Evolutionary conservation across 2,329 filamentous ascomycete species (phyloP), one percentile per base, ranked within the genome.

Genomic region (Fusarium paranaense): DNA sequence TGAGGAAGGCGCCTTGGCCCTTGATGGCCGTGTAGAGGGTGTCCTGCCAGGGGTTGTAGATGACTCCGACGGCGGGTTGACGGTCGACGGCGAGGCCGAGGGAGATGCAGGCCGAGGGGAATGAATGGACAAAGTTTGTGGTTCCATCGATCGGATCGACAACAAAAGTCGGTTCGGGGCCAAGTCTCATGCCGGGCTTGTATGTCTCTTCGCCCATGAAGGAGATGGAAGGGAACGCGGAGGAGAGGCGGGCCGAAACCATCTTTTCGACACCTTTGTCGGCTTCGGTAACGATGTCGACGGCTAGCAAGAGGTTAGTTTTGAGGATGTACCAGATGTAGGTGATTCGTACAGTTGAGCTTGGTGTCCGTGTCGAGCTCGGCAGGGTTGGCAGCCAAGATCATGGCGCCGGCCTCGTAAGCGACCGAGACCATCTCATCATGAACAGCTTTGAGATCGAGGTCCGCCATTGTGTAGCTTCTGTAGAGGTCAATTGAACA

Each of bases 181-280:
- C 92, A 56, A 96, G 85, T 50, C 82, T 84, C 70, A 86, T 85
- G 76, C 93, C 93, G 1, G 92, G 89, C 72, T 90, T 86, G 85
- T 94, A 93, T 32, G 93, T 95, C 83, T 96, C 93, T 80, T 94
- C 93, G 80, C 93, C 93, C 81, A 95, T 90, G 82, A 94, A 94
- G 73, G 86, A 81, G 78, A 88, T 89, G 70, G 80, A 73, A 1
- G 91, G 91, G 80, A 90, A 92, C 20, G 85, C 81, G 18, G 82
- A 72, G 4, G 82, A 83, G 16, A 93, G 86, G 45, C 85, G 85
- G 18, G 83, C 80, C 9, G 87, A 88, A 64, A 93, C 89, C 85
- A 91, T 89, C 62, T 86, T 84, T 81, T 93, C 91, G 62, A 93
- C 90, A 14, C 89, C 90, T 79, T 90, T 87, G 83, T 93, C 91